Evolutionary conservation across 202 grass and related monocot genomes (phyloP).

Genomic region (Hordeum pubiflorum): DNA sequence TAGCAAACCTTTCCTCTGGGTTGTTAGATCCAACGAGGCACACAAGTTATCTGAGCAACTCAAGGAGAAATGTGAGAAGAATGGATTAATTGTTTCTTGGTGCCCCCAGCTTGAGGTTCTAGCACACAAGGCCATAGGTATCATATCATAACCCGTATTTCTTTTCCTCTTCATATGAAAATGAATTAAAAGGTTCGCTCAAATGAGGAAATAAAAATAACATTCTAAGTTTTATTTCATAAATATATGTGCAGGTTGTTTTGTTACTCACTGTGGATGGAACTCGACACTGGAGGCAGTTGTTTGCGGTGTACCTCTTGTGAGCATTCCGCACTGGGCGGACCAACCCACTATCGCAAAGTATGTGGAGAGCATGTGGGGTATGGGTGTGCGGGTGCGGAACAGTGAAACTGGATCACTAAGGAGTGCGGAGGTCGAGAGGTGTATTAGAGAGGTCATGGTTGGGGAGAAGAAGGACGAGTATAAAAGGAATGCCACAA

Average conservation of each 20-base stretch:
- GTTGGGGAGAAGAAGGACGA: conserved; percentile 21
- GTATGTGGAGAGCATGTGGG: conserved; percentile 22
- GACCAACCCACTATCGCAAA: conserved; percentile 44
- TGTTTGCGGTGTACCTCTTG: conserved; percentile 26
- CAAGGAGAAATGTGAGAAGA: neutral
- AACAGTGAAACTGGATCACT: neutral
- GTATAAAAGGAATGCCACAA: neutral
- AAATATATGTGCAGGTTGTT: conserved; percentile 23
- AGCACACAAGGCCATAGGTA: conserved; percentile 5
- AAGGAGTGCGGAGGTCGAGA: conserved; percentile 32
- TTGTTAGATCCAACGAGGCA: neutral
- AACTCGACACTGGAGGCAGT: conserved; percentile 36
- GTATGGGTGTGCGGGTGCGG: conserved; percentile 3
- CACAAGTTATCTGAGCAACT: neutral
- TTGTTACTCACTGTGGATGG: conserved; percentile 47
- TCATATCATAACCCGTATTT: neutral
- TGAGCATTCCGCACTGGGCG: conserved; percentile 21
- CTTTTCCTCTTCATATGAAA: neutral
- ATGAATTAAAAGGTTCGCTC: neutral
- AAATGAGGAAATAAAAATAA: neutral
- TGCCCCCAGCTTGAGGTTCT: conserved; percentile 8
- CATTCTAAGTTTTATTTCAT: neutral
- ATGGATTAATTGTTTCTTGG: neutral
- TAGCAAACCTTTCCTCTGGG: neutral
- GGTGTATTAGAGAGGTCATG: conserved; percentile 51